Conservation (phyloP, 208 protist genomes). For the Leishmania martiniquensis region DNA sequence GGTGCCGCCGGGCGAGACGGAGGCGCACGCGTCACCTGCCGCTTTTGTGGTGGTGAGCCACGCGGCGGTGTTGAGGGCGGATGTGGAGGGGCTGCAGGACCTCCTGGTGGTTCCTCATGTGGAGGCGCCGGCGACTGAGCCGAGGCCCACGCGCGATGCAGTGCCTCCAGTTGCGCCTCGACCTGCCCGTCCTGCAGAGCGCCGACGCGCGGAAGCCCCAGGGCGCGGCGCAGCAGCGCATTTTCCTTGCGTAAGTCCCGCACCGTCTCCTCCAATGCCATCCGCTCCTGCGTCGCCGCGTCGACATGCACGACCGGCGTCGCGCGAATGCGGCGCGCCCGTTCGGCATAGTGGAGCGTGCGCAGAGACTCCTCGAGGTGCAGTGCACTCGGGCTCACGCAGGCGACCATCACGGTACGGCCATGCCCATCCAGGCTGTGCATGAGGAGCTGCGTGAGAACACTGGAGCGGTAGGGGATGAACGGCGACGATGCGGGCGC, state of each 20-base stretch:
- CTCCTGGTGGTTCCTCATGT: neutral
- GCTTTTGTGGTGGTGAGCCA: neutral
- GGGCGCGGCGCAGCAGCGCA: constrained; percentile 40
- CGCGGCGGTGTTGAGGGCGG: neutral
- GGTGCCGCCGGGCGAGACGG: neutral
- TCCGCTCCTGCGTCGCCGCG: constrained; percentile 55
- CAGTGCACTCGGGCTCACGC: constrained; percentile 71
- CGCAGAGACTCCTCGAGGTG: constrained; percentile 83
- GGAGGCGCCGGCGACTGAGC: neutral
- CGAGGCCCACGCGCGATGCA: constrained; percentile 3
- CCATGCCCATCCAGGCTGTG: constrained; percentile 80
- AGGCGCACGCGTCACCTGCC: neutral
- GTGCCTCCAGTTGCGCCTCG: constrained; percentile 14
- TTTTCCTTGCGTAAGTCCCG: constrained; percentile 57
- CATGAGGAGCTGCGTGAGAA: constrained; percentile 90
- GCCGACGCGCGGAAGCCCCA: constrained; percentile 14
- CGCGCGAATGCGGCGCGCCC: constrained; percentile 62
- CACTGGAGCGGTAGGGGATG: constrained; percentile 87
- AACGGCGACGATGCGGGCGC: constrained; percentile 28
- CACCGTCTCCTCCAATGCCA: constrained; percentile 47
- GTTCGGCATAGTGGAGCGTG: constrained; percentile 83
- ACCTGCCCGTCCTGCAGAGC: constrained; percentile 15
- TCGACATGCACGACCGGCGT: constrained; percentile 65
- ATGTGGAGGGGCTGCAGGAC: neutral
- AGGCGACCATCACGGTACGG: constrained; percentile 79